phyloP scores from a whole-genome alignment of 192 early-diverging fungal genomes.

The Rhizophlyctis rosea region DNA sequence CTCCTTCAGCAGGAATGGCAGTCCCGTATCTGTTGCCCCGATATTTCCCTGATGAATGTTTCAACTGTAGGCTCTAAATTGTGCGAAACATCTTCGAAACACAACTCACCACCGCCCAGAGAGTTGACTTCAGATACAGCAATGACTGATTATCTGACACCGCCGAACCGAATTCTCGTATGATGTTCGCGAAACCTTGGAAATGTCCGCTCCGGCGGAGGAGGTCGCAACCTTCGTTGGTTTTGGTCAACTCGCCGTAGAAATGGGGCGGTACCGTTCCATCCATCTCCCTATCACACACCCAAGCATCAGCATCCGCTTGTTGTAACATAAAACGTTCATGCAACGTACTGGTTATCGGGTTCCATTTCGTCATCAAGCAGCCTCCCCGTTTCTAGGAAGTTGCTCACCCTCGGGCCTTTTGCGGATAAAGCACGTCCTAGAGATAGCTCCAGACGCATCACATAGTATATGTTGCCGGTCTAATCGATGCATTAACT shows the following conservation, averaged over 20 bases:
- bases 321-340: neutral
- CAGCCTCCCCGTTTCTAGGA: neutral
- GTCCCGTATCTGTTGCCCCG: slow-evolving; percentile 61
- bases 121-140: slow-evolving; percentile 64
- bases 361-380: neutral
- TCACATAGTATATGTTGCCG: slow-evolving; percentile 65
- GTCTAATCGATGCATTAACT: slow-evolving; percentile 30
- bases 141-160: slow-evolving; percentile 27
- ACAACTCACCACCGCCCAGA: slow-evolving; percentile 72
- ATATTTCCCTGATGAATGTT: slow-evolving; percentile 62
- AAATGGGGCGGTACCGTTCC: slow-evolving; percentile 63
- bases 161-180: slow-evolving; percentile 49
- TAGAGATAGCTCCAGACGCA: slow-evolving; percentile 62
- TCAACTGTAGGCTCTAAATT: no score
- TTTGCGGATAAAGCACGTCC: slow-evolving; percentile 36
- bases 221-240: slow-evolving; percentile 65
- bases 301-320: slow-evolving; percentile 2
- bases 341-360: slow-evolving; percentile 20
- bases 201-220: slow-evolving; percentile 68
- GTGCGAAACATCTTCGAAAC: no score
- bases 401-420: slow-evolving; percentile 1
- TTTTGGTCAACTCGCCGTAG: slow-evolving; percentile 75
- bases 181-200: slow-evolving; percentile 52
- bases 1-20: slow-evolving; percentile 69
- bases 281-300: slow-evolving; percentile 12